Evolutionary conservation across 75 land plant genomes (phyloP).

Genomic region (Pseudotsuga menziesii): DNA sequence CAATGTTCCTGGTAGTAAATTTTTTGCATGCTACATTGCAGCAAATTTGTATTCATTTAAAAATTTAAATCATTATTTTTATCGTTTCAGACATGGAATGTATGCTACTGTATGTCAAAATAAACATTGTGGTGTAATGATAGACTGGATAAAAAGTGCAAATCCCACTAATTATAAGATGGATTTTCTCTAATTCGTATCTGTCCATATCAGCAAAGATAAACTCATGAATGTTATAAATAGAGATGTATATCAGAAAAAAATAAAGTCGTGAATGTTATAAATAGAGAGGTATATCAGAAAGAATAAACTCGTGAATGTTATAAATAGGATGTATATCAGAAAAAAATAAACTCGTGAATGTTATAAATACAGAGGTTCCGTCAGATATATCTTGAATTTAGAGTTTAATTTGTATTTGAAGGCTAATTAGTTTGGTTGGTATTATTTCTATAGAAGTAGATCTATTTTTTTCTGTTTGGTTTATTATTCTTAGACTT

Average conservation of each 20-base stretch:
- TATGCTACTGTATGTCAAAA: not conserved
- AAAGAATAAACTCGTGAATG: not conserved
- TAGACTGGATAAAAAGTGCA: not conserved
- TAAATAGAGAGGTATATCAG: not conserved
- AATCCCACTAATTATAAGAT: not conserved
- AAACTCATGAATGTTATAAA: not conserved
- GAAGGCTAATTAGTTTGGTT: not conserved
- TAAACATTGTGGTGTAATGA: not conserved
- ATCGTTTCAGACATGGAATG: not conserved
- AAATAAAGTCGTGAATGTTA: not conserved
- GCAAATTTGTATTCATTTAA: conserved; percentile 9
- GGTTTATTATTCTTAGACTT: not conserved
- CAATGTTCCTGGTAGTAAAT: conserved; percentile 46
- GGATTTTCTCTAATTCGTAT: not conserved
- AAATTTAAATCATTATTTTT: conserved; percentile 4
- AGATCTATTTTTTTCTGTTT: conserved; percentile 2
- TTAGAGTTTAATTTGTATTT: not conserved
- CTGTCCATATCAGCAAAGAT: not conserved
- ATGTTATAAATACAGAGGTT: not conserved
- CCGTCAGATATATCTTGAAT: not conserved
- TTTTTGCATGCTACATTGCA: conserved; percentile 12
- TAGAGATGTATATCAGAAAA: not conserved
- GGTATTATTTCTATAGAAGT: not conserved
- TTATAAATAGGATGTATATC: no score
- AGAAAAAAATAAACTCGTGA: no score